Evolutionary conservation across 805 yeast genomes (phyloP).

Genomic region (Scheffersomyces ergatensis): DNA sequence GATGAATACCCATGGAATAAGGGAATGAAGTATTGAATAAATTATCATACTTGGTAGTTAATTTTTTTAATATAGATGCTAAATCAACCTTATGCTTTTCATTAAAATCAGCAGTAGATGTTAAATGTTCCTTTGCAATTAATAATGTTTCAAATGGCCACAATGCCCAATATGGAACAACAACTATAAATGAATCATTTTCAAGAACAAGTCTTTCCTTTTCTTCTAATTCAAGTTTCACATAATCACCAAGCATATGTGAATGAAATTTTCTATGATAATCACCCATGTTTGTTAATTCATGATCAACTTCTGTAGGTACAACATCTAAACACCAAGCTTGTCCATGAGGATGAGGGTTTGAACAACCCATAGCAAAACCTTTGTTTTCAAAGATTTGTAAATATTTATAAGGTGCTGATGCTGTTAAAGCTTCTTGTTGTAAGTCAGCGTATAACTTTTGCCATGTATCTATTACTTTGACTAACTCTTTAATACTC

Average conservation of each 20-base stretch:
- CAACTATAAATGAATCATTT: constrained; percentile 62
- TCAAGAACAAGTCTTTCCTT: constrained; percentile 52
- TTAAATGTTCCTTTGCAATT: constrained; percentile 53
- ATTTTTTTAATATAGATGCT: constrained; percentile 48
- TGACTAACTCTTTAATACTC: constrained; percentile 39
- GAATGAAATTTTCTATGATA: constrained; percentile 41
- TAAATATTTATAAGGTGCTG: constrained; percentile 52
- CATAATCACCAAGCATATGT: constrained; percentile 64
- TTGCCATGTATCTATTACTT: constrained; percentile 64
- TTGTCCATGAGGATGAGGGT: constrained; percentile 82
- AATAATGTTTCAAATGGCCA: constrained; percentile 80
- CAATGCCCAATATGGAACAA: constrained; percentile 79
- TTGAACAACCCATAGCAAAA: constrained; percentile 78
- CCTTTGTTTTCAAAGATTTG: constrained; percentile 81
- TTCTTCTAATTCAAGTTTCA: constrained; percentile 50
- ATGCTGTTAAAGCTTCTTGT: constrained; percentile 28
- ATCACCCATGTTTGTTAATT: constrained; percentile 48
- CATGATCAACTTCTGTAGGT: constrained; percentile 66
- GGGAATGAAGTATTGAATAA: constrained; percentile 70
- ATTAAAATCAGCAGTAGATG: constrained; percentile 47
- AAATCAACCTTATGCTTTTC: constrained; percentile 50
- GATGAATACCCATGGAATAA: constrained; percentile 80
- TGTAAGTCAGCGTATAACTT: constrained; percentile 45
- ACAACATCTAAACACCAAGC: constrained; percentile 69
- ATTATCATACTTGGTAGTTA: constrained; percentile 69